phyloP scores from a whole-genome alignment of 805 yeast species.

The Metschnikowia aberdeeniae region DNA sequence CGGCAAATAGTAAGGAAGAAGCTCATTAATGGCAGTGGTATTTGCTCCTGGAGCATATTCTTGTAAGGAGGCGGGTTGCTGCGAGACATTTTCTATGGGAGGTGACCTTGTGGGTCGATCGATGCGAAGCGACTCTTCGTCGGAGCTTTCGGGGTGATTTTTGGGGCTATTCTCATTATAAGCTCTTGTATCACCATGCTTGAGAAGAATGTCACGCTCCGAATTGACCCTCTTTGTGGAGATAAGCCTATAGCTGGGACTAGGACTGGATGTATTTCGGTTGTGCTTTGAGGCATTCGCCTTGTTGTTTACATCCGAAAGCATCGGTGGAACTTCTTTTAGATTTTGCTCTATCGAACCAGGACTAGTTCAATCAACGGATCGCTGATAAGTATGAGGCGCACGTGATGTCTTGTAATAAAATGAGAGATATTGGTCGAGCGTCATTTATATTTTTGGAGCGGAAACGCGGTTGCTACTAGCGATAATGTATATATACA shows the following conservation, averaged over 20 bases:
- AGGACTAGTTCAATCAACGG: background rate
- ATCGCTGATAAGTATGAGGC: background rate
- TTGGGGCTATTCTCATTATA: background rate
- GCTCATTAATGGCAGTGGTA: conserved; percentile 8
- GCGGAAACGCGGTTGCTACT: background rate
- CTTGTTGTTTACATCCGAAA: background rate
- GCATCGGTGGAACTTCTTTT: background rate
- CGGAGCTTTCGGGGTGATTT: conserved; percentile 6
- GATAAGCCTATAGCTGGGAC: conserved; percentile 17
- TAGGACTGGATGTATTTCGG: conserved; percentile 3
- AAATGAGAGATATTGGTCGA: conserved; percentile 1
- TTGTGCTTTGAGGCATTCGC: background rate
- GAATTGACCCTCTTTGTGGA: conserved; percentile 19
- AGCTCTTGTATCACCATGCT: background rate
- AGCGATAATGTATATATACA: too few species aligned
- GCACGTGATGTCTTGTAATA: conserved; percentile 3
- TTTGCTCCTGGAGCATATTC: conserved; percentile 12
- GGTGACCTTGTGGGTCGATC: background rate
- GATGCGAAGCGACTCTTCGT: conserved; percentile 8
- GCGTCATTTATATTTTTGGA: background rate
- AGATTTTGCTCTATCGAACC: background rate
- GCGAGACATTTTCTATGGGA: background rate
- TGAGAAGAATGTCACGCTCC: conserved; percentile 12
- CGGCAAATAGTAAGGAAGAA: conserved; percentile 63
- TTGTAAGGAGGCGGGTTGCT: background rate